Evolutionary conservation across 371 early-diverging fungal genomes (phyloP), one percentile per base, ranked within the genome.

Genomic region (Edhazardia aedis): DNA sequence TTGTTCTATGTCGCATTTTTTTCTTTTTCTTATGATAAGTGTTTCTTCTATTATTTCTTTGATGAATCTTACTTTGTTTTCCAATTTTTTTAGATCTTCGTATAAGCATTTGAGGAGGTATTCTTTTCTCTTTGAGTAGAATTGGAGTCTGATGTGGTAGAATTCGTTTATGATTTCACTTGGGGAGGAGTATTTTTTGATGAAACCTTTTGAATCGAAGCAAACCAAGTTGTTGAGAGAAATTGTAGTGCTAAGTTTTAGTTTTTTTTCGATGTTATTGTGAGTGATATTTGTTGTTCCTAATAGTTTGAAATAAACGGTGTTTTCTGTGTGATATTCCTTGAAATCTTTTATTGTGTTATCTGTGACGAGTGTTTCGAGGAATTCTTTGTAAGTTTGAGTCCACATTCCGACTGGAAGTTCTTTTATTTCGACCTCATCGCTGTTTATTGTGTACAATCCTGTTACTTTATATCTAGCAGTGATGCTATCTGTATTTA

Each of bases 381-480:
- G 69, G 58, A 77, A 74, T 46, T 87, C 82, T 68, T 90, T 92
- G 76, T 88, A 96, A 1, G 64, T 70, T 45, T 88, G 82, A 0
- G 93, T 95, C 94, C 95, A 96, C 1, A 74, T 63, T 29, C 84
- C 78, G 25, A 98, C 75, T 0, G 99, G 96, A 14, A 96, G 75
- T 70, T 98, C 99, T 0, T 83, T 79, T 30, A 98, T 84, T 45
- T 81, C 76, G 39, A 94, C 65, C 21, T 75, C 80, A 0, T 76
- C 79, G n/a, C 82, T 82, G 6, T 79, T 7, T 33, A 7, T 6
- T 7, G 33, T 33, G 14, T 33, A 33, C 6, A 6, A 33, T 14
- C 33, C 33, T 7, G 33, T 7, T 6, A 33, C 33, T 33, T 14
- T 33, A 33, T 33, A 33, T 6, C 33, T 6, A 7, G 33, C 14